Percentiles rank a stretch among this genome's conserved stretches.
These are phyloP conservation scores for Lecanicillium sp. DNA, from an alignment of 2,329 filamentous ascomycete species.

Conservation along the genomic window DNA sequence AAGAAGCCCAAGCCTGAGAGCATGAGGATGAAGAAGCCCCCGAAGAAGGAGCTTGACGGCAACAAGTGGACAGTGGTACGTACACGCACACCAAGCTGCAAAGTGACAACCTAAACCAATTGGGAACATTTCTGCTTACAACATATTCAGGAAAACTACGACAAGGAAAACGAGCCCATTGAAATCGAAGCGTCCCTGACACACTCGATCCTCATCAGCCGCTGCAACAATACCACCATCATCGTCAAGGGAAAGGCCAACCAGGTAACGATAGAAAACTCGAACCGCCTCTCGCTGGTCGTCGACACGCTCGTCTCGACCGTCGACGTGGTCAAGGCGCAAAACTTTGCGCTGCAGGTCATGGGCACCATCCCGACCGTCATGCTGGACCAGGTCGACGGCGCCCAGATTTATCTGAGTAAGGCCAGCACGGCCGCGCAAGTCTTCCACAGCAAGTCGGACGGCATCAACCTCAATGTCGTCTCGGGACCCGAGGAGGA, in stretches of 20 bases:
- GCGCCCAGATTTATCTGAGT: constrained; percentile 79
- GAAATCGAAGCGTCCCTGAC: constrained; percentile 75
- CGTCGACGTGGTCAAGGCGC: constrained; percentile 90
- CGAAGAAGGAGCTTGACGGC: constrained; percentile 70
- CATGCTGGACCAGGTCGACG: constrained; percentile 87
- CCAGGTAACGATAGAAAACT: constrained; percentile 93
- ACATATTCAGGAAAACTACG: constrained; percentile 75
- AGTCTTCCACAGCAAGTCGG: constrained; percentile 83
- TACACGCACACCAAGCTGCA: too few species aligned
- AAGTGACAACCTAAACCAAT: too few species aligned
- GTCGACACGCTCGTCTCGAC: constrained; percentile 85
- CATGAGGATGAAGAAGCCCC: constrained; percentile 76
- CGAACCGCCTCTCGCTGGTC: constrained; percentile 71
- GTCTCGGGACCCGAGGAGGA: constrained; percentile 66
- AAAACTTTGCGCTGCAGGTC: constrained; percentile 92
- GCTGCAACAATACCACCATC: constrained; percentile 85
- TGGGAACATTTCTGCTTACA: constrained; percentile 5
- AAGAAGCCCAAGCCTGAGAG: constrained; percentile 83
- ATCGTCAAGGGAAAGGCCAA: constrained; percentile 91
- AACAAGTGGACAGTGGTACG: constrained; percentile 89
- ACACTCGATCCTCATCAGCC: constrained; percentile 86
- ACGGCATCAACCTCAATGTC: constrained; percentile 80
- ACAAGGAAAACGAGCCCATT: constrained; percentile 64
- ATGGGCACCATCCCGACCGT: constrained; percentile 79
- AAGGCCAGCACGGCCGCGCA: constrained; percentile 72